Conservation (phyloP, 148 eudicot genomes). For the Vaccinium darrowii region DNA sequence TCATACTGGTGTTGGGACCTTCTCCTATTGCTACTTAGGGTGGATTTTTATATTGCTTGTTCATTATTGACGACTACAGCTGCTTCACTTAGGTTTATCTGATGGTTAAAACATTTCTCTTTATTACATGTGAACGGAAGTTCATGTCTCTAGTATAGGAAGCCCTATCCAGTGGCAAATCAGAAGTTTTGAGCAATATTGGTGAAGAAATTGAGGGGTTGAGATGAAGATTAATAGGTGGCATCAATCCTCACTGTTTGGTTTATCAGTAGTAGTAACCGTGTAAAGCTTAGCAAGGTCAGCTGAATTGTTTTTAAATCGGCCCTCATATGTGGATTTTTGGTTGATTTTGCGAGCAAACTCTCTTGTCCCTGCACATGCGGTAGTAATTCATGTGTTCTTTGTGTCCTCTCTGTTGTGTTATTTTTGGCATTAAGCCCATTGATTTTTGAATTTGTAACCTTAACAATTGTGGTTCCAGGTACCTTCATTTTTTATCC, state of each 20-base stretch:
- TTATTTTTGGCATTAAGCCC: neutral
- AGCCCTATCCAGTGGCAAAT: neutral
- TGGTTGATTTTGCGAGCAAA: neutral
- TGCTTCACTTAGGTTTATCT: neutral
- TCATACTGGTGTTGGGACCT: neutral
- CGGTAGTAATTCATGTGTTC: neutral
- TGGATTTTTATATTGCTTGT: neutral
- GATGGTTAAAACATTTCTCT: neutral
- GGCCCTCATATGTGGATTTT: neutral
- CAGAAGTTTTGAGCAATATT: neutral
- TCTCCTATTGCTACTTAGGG: neutral
- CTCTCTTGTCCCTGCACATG: neutral
- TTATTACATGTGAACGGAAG: neutral
- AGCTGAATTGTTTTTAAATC: neutral
- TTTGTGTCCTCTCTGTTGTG: neutral
- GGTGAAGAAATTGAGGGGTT: neutral
- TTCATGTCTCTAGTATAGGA: neutral
- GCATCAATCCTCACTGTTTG: neutral
- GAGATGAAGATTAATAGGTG: neutral
- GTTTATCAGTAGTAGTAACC: neutral
- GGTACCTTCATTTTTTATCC: conserved; percentile 97
- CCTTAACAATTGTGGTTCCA: conserved; percentile 25
- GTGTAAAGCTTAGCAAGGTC: neutral
- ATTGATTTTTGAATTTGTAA: conserved; percentile 7
- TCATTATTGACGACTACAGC: neutral